Evolutionary conservation across 768 basidiomycete species (phyloP), one percentile per base, ranked within the genome.

Genomic region (Aureoboletus auriporus): DNA sequence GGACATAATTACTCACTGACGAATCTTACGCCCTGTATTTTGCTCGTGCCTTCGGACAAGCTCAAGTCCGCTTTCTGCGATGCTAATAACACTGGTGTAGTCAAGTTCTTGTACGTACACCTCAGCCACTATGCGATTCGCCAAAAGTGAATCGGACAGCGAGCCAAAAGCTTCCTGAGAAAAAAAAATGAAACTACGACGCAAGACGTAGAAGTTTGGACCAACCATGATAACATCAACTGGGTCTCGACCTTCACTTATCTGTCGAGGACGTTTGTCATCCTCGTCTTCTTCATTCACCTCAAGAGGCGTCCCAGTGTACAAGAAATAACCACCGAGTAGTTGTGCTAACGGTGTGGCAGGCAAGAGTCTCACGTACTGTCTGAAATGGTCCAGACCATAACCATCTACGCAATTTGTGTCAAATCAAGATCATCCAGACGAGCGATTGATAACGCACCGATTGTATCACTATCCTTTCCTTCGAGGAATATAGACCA

Each of bases 401-500:
- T 90, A 90, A 10, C 70, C 78, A 54, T 74, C 91, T 89, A 52
- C 50, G 41, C 11, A 30, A 30, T 8, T 10, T 51, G 20, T 34
- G 52, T 47, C 20, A 49, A 12, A 55, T 42, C 17, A 36, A 36
- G 9, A 23, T 31, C 6, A 23, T n/a, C 20, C 29, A 28, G 9
- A 42, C 5, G 46, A 2, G 44, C 20, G 33, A 33, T 11, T 39
- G 16, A 52, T 50, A 44, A 65, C 80, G 59, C 60, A 91, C 92
- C 77, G 8, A 89, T 71, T 6, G 74, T 73, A 26, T 80, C 81
- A 34, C 71, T 75, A 61, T 98, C 85, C 46, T 71, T 78, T 52
- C 80, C 77, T 59, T 98, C 91, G 38, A 97, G 72, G 52, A 76
- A 82, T 4, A 87, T 64, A 26, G 69, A 74, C 95, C 96, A 99